These are phyloP conservation scores for Hericium rajendrae DNA, from an alignment of 768 basidiomycete genomes.

Conservation along the genomic window DNA sequence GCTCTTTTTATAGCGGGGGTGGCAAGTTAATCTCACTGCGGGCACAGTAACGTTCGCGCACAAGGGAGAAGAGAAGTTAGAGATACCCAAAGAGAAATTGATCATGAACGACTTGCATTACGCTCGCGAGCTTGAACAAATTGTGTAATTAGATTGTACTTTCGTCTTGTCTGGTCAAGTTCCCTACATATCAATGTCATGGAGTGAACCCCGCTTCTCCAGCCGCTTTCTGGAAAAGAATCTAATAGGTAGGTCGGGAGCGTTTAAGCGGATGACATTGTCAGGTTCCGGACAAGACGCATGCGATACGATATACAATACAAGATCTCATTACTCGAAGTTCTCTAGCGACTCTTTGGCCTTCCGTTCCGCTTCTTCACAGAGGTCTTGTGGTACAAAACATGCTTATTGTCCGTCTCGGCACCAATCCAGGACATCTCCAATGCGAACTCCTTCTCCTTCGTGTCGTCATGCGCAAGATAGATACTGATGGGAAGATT, in stretches of 20 bases:
- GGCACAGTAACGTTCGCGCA: constrained; percentile 68
- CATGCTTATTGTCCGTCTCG: constrained; percentile 73
- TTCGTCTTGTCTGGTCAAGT: background rate
- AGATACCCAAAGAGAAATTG: constrained; percentile 80
- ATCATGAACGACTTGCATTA: constrained; percentile 71
- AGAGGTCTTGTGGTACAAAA: constrained; percentile 79
- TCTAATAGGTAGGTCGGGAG: too few relatives aligned
- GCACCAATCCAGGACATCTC: constrained; percentile 95
- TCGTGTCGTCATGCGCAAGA: constrained; percentile 93
- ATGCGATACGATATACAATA: constrained; percentile 7
- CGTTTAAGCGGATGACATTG: too few relatives aligned
- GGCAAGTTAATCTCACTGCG: constrained; percentile 69
- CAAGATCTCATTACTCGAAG: constrained; percentile 33
- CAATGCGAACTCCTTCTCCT: constrained; percentile 97
- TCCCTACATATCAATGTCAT: background rate
- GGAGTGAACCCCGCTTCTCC: too few relatives aligned
- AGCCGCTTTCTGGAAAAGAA: too few relatives aligned
- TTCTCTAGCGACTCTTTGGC: constrained; percentile 81
- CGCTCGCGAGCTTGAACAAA: constrained; percentile 85
- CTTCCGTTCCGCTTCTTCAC: constrained; percentile 76
- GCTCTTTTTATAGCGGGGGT: constrained; percentile 50
- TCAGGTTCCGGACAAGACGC: too few relatives aligned
- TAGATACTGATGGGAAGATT: constrained; percentile 60
- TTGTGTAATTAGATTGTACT: constrained; percentile 26
- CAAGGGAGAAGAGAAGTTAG: constrained; percentile 73